Conservation (phyloP, 441 rosid genomes). For the Adansonia rubrostipa region DNA sequence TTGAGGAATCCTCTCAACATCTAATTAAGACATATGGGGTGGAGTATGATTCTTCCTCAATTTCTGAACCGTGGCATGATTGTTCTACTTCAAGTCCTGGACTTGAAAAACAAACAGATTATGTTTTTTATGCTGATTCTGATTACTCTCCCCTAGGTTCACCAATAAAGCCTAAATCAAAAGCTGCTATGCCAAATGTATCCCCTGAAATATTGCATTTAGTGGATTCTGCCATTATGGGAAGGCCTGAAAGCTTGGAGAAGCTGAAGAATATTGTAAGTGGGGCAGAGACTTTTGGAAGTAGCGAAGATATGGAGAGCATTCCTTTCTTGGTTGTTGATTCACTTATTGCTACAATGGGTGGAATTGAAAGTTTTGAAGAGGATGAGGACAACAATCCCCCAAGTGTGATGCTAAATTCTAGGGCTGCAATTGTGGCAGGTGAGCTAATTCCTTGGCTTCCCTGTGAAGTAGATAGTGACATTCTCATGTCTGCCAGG, state of each 20-base stretch:
- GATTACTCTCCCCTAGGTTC: constrained; percentile 68
- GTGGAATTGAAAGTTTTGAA: constrained; percentile 98
- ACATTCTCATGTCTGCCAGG: constrained; percentile 82
- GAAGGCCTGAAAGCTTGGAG: constrained; percentile 88
- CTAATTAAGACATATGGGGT: constrained; percentile 39
- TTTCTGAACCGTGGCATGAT: constrained; percentile 35
- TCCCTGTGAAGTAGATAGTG: constrained; percentile 76
- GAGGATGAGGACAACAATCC: constrained; percentile 96
- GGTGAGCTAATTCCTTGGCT: constrained; percentile 96
- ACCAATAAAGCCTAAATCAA: constrained; percentile 67
- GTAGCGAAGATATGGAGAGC: constrained; percentile 75
- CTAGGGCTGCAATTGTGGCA: constrained; percentile 95
- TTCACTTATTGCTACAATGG: constrained; percentile 98
- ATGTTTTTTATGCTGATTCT: constrained; percentile 32
- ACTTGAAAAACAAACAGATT: constrained; percentile 22
- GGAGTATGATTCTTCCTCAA: constrained; percentile 41
- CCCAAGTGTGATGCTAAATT: constrained; percentile 98
- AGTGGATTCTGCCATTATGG: constrained; percentile 99
- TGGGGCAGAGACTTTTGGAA: constrained; percentile 75
- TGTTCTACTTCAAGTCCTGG: constrained; percentile 33
- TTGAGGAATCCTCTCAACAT: constrained; percentile 43
- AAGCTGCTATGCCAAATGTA: constrained; percentile 83
- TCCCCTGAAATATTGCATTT: constrained; percentile 96
- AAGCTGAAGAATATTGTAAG: constrained; percentile 85
- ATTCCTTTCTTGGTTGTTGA: constrained; percentile 87